Base-by-base conservation (phyloP, 768 basidiomycete species). In the Scleroderma citrinum region DNA sequence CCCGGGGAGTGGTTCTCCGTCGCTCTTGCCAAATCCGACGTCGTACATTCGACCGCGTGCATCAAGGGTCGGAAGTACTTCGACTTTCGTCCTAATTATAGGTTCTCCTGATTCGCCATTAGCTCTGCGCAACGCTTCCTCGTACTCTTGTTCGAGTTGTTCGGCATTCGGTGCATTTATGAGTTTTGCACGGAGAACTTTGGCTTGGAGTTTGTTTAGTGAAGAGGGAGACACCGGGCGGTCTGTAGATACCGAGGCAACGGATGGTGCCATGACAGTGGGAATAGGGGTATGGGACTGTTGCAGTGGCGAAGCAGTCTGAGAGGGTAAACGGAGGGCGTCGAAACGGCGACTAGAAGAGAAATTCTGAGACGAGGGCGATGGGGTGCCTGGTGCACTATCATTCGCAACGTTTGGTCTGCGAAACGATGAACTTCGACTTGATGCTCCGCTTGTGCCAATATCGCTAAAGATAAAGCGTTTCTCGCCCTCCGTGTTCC, bases 131-230 rank as follows among this genome's bases (percentile, higher is more conserved):
- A 75, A 62, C 60, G 89, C 88, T 16, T 64, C 71, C 47, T 97
- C 91, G 56, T 97, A 99, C 68, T 95, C 84, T 47, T 75, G 73
- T 69, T 99, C 92, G 36, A 99, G 70, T 38, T 74, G 71, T 19
- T 76, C 78, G 7, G 92, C 89, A 58, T 92, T 78, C 2, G 86
- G 75, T n/a, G 81, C 76, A 29, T 79, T 82, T 77, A 88, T 87
- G 29, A 99, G 75, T 63, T 87, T 94, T 4, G 96, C 94, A 31
- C 91, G 83, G 8, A 99, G 71, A 2, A 96, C 93, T 56, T 85
- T 85, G 3, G 95, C 95, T 66, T 99, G 95, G 2, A 99, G 69
- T 60, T 83, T 87, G 65, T 99, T 98, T 40, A 98, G 71, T 14
- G 87, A 88, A 1, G 85, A 85, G 2, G 85, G 83, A 0, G 87